Percentiles rank a stretch among this genome's conserved stretches.
These are phyloP conservation scores for Paspalum vaginatum DNA, from an alignment of 176 grass and related monocot genomes.

Conservation along the genomic window DNA sequence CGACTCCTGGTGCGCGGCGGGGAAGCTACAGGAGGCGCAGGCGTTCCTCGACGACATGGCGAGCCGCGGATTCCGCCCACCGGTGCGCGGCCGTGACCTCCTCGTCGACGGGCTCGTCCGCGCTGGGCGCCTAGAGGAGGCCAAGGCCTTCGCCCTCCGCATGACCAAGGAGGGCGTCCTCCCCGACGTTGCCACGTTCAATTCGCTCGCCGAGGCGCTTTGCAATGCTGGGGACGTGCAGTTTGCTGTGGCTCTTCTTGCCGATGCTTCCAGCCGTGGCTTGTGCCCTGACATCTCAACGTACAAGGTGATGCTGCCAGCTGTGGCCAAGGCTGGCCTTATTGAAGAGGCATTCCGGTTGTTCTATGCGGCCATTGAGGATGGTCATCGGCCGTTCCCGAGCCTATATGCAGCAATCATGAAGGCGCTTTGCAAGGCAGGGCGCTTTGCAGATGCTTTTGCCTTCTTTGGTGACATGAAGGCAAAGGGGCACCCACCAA, in stretches of 20 bases:
- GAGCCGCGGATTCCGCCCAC: slow-evolving; percentile 71
- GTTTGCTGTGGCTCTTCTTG: slow-evolving; percentile 62
- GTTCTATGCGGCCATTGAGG: slow-evolving; percentile 76
- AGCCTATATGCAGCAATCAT: slow-evolving; percentile 87
- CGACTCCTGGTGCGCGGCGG: slow-evolving; percentile 87
- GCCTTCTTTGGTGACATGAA: slow-evolving; percentile 88
- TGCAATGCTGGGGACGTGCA: slow-evolving; percentile 70
- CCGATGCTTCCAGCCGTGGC: slow-evolving; percentile 67
- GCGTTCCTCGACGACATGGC: slow-evolving; percentile 95
- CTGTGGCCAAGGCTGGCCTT: slow-evolving; percentile 77
- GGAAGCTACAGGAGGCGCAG: slow-evolving; percentile 88
- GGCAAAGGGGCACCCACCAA: slow-evolving; percentile 62
- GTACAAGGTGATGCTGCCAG: slow-evolving; percentile 87
- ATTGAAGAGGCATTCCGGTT: slow-evolving; percentile 79
- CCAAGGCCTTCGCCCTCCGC: slow-evolving; percentile 80
- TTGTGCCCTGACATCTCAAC: slow-evolving; percentile 92
- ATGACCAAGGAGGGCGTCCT: slow-evolving; percentile 96
- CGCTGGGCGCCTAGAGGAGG: slow-evolving; percentile 78
- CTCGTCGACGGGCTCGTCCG: slow-evolving; percentile 85
- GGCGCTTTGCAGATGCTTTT: slow-evolving; percentile 77
- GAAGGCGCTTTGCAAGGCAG: slow-evolving; percentile 84
- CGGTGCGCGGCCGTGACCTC: slow-evolving; percentile 75
- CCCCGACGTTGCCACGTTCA: slow-evolving; percentile 88
- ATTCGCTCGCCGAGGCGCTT: slow-evolving; percentile 80
- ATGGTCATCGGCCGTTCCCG: slow-evolving; percentile 82